Conservation (phyloP, 2,329 filamentous ascomycete genomes). For the Diaporthe aspalathi region DNA sequence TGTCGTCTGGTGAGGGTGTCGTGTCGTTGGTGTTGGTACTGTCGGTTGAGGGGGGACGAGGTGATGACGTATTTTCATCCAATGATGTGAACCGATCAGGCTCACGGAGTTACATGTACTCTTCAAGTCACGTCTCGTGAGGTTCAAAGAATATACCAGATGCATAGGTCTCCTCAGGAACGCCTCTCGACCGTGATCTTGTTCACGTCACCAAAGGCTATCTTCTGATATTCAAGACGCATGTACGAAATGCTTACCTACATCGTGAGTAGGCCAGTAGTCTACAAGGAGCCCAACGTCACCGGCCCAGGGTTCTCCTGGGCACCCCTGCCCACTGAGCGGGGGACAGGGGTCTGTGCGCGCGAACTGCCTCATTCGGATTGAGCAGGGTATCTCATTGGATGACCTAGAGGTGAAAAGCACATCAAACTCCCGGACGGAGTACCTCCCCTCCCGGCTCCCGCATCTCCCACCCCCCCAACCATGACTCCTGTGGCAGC, state of each 20-base stretch:
- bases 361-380: conserved; percentile 11
- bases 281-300: background rate
- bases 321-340: background rate
- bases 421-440: background rate
- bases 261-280: no score
- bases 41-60: background rate
- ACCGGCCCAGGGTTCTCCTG: background rate
- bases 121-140: no score
- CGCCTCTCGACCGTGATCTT: no score
- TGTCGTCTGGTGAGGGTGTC: no score
- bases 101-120: no score
- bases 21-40: background rate
- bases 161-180: no score
- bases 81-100: no score
- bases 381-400: conserved; percentile 5
- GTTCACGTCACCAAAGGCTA: no score
- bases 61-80: background rate
- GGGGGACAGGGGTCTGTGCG: background rate
- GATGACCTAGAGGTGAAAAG: background rate
- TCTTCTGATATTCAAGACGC: background rate
- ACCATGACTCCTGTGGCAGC: background rate
- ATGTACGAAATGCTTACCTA: background rate
- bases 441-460: background rate
- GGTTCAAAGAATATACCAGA: no score
- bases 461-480: no score